Conservation (phyloP, 768 basidiomycete genomes). For the Cystofilobasidium macerans region DNA sequence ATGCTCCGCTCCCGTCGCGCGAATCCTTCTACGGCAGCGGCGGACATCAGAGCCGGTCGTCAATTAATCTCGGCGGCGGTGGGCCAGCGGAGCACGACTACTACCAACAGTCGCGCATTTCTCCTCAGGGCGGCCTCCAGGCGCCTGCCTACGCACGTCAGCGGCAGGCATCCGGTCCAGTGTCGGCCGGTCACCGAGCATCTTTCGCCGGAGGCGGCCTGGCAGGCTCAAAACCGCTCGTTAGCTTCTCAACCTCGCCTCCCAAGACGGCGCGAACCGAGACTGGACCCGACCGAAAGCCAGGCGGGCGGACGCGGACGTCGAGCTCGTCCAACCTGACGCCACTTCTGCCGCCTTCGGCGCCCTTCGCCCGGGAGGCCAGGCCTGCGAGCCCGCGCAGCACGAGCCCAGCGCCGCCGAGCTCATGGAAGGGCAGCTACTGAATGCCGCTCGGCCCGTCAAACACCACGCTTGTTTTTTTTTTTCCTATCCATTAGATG, state of each 20-base stretch:
- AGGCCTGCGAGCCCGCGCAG: background rate
- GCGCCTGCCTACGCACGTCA: background rate
- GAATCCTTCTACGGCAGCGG: background rate
- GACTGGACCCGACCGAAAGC: no score
- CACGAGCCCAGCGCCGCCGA: background rate
- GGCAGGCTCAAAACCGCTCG: background rate
- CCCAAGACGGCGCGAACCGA: background rate
- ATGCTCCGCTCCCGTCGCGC: background rate
- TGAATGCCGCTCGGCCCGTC: background rate
- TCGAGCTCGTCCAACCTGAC: background rate
- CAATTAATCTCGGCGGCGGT: background rate
- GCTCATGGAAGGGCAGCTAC: background rate
- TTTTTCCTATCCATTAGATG: background rate
- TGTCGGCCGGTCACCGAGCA: background rate
- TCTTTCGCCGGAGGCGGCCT: background rate
- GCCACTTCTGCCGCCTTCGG: background rate
- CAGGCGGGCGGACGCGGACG: background rate
- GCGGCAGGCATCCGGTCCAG: background rate
- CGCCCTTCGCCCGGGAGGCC: slow-evolving; percentile 1
- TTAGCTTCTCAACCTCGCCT: background rate
- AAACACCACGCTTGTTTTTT: background rate
- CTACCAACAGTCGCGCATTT: slow-evolving; percentile 2
- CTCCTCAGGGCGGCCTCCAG: background rate
- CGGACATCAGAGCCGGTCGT: background rate
- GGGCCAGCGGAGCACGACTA: background rate